Conservation (phyloP, 139 green algal species). For the Pleodorina starrii region DNA sequence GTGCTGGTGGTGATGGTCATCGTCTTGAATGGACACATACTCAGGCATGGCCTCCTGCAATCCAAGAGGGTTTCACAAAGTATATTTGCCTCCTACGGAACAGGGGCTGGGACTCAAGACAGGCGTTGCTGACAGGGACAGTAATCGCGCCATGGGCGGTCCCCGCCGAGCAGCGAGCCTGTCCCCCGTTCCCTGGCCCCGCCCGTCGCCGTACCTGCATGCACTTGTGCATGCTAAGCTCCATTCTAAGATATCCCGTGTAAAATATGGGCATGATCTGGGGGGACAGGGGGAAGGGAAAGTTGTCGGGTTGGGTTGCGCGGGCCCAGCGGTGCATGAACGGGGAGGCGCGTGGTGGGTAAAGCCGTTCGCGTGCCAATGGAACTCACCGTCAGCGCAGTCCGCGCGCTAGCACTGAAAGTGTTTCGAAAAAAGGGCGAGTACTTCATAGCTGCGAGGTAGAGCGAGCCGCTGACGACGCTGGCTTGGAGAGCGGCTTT, state of each 20-base stretch:
- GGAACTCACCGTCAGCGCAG: slow-evolving; percentile 26
- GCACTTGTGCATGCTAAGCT: slow-evolving; percentile 39
- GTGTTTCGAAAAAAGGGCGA: slow-evolving; percentile 4
- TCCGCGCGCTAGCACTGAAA: slow-evolving; percentile 19
- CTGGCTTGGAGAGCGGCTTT: not conserved
- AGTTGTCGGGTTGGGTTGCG: not conserved
- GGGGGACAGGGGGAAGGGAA: too few species aligned
- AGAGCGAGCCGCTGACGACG: not conserved
- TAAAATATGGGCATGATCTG: slow-evolving; percentile 50
- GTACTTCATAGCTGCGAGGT: not conserved
- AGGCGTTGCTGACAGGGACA: too few species aligned
- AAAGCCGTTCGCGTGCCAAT: too few species aligned
- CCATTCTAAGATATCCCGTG: slow-evolving; percentile 34
- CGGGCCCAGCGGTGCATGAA: too few species aligned
- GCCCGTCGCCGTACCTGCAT: slow-evolving; percentile 12
- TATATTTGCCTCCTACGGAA: too few species aligned
- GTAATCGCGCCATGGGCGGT: too few species aligned
- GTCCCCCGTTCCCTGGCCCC: too few species aligned
- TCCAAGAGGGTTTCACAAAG: too few species aligned
- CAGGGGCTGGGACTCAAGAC: too few species aligned
- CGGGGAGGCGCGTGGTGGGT: not conserved
- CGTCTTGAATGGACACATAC: slow-evolving; percentile 23
- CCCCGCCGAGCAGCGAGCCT: too few species aligned
- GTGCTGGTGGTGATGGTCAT: not conserved
- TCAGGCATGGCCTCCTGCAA: slow-evolving; percentile 29